Percentiles rank a stretch among this genome's conserved stretches.
phyloP scores from a whole-genome alignment of 306 rosid species.

The Cucurbita ficifolia region DNA sequence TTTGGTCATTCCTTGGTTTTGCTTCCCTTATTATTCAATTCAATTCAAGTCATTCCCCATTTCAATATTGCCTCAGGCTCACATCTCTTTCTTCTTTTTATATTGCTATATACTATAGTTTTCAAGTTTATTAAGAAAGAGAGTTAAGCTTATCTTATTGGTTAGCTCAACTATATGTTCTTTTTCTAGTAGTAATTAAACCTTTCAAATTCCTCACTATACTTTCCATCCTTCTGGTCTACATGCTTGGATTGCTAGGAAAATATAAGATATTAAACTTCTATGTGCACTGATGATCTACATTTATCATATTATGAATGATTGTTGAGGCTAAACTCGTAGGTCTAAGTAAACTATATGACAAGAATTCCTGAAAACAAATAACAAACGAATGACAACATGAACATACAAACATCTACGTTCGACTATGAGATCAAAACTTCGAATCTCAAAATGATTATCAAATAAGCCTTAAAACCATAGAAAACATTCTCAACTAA shows the following conservation, averaged over 20 bases:
- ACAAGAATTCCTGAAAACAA: too few species aligned
- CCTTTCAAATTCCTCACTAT: not conserved
- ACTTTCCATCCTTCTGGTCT: not conserved
- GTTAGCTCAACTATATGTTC: not conserved
- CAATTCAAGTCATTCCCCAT: not conserved
- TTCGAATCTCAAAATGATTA: too few species aligned
- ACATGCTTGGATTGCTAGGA: not conserved
- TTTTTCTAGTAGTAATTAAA: not conserved
- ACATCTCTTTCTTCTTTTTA: not conserved
- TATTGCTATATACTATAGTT: not conserved
- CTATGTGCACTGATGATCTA: not conserved
- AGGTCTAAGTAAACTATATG: too few species aligned
- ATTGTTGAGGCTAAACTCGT: too few species aligned
- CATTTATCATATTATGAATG: too few species aligned
- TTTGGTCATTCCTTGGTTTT: conserved; percentile 5
- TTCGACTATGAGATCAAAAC: too few species aligned
- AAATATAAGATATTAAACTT: not conserved
- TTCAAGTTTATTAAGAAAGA: too few species aligned
- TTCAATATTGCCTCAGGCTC: not conserved
- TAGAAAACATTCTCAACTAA: not conserved
- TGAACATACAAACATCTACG: too few species aligned
- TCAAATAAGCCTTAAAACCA: not conserved
- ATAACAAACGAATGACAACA: too few species aligned
- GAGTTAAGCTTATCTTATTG: not conserved
- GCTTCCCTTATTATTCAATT: not conserved